Base-by-base conservation (phyloP, 2,329 filamentous ascomycete species). In the Diplodia corticola region DNA sequence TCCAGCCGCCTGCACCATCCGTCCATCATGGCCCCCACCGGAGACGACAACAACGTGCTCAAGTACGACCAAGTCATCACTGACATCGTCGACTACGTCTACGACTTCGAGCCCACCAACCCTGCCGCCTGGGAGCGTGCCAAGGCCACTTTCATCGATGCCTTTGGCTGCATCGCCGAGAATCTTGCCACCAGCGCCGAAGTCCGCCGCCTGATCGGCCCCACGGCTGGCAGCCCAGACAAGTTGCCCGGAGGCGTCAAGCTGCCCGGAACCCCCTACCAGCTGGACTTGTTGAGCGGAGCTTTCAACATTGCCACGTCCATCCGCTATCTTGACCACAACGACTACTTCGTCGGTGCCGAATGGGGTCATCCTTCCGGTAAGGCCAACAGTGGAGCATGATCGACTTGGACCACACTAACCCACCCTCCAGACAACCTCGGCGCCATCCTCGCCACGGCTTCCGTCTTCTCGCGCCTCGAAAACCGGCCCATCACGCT, bases 261-360 rank as follows among this genome's bases (percentile, higher is more conserved):
- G 77, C 91, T 99, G 49, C 92, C 91, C 44, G 95, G 95, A 71
- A 99, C 95, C 35, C 88, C 91, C 71, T 98, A 94, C 83, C 90
- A 96, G 81, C 88, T 99, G 72, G 95, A 98, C 79, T 94, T 95
- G 48, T 89, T 98, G 77, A 94, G 94, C 74, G 95, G 90, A 69
- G 95, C 95, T 70, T 98, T 99, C 88, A 98, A 98, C 86, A 98
- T 98, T 73, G 95, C 95, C 74, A 91, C 95, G 75, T 96, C 96
- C 89, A 97, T 98, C 83, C 88, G 95, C 77, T 99, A 95, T 95
- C 88, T 99, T 75, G 95, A 99, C 84, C 98, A 97, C 87, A 99
- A 99, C 80, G 95, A 99, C 86, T 98, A 94, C 87, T 99, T 94
- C 94, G 86, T 98, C 70, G 95, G 94, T 50, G 95, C 95, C 66